Evolutionary conservation across 306 rosid species (phyloP).

Genomic region (Prosopis cineraria): DNA sequence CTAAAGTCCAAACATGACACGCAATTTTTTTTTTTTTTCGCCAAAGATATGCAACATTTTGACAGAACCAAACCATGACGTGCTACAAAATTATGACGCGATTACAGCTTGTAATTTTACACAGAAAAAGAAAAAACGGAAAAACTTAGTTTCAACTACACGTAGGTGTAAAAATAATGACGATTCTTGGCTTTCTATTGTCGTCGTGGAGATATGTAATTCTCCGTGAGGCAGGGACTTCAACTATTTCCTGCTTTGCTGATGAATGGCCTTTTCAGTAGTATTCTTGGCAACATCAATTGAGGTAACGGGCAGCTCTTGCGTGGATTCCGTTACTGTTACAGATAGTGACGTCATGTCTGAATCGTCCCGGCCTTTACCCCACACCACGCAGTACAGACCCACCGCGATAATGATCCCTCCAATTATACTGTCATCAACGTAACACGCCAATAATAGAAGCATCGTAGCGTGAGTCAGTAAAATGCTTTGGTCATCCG

Average conservation of each 20-base stretch:
- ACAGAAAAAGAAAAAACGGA: neutral
- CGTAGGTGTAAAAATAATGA: neutral
- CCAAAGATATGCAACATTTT: too few species aligned
- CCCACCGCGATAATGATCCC: conserved; percentile 67
- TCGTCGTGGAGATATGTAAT: neutral
- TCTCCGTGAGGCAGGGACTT: neutral
- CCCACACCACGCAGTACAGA: conserved; percentile 82
- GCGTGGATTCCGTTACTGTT: conserved; percentile 27
- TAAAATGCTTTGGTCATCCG: too few species aligned
- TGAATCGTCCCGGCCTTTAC: conserved; percentile 65
- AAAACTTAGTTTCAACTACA: neutral
- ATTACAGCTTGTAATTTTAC: neutral
- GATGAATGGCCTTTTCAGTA: neutral
- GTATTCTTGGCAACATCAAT: neutral
- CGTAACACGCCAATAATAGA: neutral
- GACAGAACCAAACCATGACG: neutral
- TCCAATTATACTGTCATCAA: conserved; percentile 56
- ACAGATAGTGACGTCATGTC: neutral
- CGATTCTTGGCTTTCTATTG: neutral
- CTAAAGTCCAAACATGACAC: too few species aligned
- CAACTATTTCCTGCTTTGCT: neutral
- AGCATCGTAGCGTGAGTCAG: neutral
- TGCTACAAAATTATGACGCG: neutral
- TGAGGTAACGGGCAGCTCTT: conserved; percentile 33
- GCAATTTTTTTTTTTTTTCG: too few species aligned